These are phyloP conservation scores for Silene latifolia DNA, from an alignment of 148 eudicot species.

Conservation along the genomic window DNA sequence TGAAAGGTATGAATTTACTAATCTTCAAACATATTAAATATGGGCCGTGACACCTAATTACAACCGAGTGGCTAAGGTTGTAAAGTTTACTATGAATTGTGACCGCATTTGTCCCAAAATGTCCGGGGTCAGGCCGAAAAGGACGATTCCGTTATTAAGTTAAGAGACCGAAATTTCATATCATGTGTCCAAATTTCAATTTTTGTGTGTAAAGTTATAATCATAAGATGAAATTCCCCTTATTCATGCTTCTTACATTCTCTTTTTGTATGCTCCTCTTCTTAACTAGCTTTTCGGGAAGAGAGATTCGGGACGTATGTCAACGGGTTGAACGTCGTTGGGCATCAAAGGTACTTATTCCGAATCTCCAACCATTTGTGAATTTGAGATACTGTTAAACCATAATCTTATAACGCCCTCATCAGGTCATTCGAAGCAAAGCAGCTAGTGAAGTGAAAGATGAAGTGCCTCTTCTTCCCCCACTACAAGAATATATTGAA, in stretches of 20 bases:
- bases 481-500: conserved; percentile 57
- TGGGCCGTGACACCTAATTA: no score
- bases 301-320: conserved; percentile 88
- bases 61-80: no score
- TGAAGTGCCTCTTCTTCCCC: conserved; percentile 64
- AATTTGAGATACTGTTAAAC: no score
- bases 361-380: no score
- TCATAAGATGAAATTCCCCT: background rate
- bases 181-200: background rate
- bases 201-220: no score
- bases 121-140: no score
- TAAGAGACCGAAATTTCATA: background rate
- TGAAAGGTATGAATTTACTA: conserved; percentile 46
- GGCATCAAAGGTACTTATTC: conserved; percentile 62
- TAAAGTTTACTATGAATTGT: no score
- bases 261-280: background rate
- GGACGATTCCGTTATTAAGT: no score
- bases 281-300: conserved; percentile 67
- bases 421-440: conserved; percentile 59
- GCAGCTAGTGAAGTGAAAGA: conserved; percentile 22
- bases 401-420: no score
- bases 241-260: background rate
- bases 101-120: no score
- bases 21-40: no score
- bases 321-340: conserved; percentile 96